Percentiles rank a stretch among this genome's conserved stretches.
phyloP scores from a whole-genome alignment of 2,329 filamentous ascomycete genomes.

The Verticillium zaregamsianum region DNA sequence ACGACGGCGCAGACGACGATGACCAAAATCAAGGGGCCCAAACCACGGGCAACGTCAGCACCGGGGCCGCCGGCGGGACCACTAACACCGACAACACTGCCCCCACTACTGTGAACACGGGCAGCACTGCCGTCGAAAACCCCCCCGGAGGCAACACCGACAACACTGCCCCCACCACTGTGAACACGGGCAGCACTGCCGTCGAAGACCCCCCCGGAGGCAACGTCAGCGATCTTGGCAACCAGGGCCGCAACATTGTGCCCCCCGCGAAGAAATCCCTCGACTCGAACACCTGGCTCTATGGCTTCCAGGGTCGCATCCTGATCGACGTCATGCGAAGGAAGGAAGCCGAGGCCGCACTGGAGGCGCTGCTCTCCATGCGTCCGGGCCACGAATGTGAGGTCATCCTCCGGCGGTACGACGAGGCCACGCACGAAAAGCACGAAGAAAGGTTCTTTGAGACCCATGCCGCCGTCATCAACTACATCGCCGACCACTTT shows the following conservation, averaged over 20 bases:
- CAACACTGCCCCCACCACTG: no score
- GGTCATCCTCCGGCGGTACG: neutral
- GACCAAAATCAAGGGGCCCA: neutral
- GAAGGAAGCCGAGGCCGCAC: neutral
- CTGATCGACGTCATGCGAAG: conserved; percentile 13
- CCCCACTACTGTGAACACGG: no score
- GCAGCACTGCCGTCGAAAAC: no score
- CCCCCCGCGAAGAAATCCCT: neutral
- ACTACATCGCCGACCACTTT: neutral
- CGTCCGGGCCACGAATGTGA: neutral
- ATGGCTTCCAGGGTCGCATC: conserved; percentile 27
- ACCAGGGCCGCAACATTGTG: no score
- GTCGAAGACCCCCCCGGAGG: no score
- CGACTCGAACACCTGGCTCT: conserved; percentile 9
- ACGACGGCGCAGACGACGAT: neutral
- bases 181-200: no score
- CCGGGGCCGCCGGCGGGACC: no score
- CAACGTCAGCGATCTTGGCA: no score
- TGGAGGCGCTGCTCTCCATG: neutral
- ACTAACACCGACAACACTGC: no score
- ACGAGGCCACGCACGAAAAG: neutral
- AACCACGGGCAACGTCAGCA: neutral
- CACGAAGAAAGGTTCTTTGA: conserved; percentile 11
- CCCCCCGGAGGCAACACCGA: no score
- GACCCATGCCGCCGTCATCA: conserved; percentile 1